Base-by-base conservation (phyloP, 75 land plant genomes). In the Adiantum capillusveneris region DNA sequence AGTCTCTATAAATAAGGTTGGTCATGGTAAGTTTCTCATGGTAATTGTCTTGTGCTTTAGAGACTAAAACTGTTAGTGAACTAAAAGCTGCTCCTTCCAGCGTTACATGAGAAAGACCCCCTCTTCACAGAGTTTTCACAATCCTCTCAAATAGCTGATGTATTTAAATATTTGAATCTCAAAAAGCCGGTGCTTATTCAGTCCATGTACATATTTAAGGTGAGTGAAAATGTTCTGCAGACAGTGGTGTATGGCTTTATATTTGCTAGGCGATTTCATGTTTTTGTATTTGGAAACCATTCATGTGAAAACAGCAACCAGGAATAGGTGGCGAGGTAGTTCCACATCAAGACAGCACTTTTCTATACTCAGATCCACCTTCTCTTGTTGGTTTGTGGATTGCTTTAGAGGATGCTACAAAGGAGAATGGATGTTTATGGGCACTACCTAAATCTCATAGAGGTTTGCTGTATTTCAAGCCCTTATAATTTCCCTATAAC, bases 161-260 rank as follows among this genome's bases (percentile, higher is more conserved):
- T 90, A 58, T 64, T 90, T 43, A 56, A 44, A 12, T 86, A 89
- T 11, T 70, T 95, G 41, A 69, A 63, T 29, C 84, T 90, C 66
- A 86, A 69, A 65, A 84, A 76, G 70, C 99, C 99, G 22, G 79
- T 71, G 17, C 59, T 80, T 27, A 82, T 95, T 45, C 99, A 95
- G 62, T 95, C 99, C 21, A 95, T 95, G 99, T 90, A 86, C 63
- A 90, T 95, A 21, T 95, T 95, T 69, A 95, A 95, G 99, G 99
- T 90, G 64, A 17, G 37, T 34, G 37, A 5, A 9, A 34, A 34
- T 34, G 37, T 34, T 34, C 3, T 34, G 37, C 9, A 5, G 3
- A 9, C 37, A n/a, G n/a, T n/a, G n/a, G n/a, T n/a, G n/a, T n/a
- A n/a, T n/a, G n/a, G n/a, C n/a, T n/a, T n/a, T n/a, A n/a, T n/a